Evolutionary conservation across 352 stramenopile species (phyloP), one percentile per base, ranked within the genome.

Genomic region (Blastocystis sp.): DNA sequence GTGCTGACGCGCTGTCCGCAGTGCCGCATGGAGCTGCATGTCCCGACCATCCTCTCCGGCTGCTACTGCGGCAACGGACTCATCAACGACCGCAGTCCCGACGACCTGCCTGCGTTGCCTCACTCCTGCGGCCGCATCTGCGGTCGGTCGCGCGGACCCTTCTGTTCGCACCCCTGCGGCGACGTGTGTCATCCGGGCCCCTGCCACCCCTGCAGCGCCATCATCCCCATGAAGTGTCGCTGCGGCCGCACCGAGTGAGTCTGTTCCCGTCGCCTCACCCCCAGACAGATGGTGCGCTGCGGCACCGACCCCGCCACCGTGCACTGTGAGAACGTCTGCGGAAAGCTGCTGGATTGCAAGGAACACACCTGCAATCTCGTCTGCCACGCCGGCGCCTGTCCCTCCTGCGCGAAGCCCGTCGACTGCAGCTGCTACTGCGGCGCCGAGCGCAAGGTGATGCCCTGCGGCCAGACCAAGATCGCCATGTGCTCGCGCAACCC

Each of bases 91-190:
- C 11, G 29, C n/a, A 21, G 32, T 14, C 18, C 27, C 4, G 53
- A 71, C 8, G 53, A 65, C 24, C 21, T 61, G 18, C 9, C 46
- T 16, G 18, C 32, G 11, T 29, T 76, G 1, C 77, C 84, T 18
- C 84, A 87, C 53, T 72, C 34, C 76, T 87, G 84, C 54, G 84
- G 77, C 36, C 51, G 57, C 44, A 53, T 87, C 49, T 87, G 84
- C 24, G 84, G 84, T 21, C 56, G 54, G 0, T 48, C 24, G 11
- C 72, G 84, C 14, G 59, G 59, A 4, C 29, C 16, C 9, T 64
- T 44, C 21, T 87, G 84, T 40, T n/a, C 75, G 32, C 84, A 87
- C 29, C 65, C 57, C 3, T 87, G 77, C 53, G 29, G 18, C 32
- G 40, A 48, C 24, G 27, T 44, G 2, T 87, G 84, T 40, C 84